Evolutionary conservation across 202 grass and related monocot genomes (phyloP).

Genomic region (Panicum hallii): DNA sequence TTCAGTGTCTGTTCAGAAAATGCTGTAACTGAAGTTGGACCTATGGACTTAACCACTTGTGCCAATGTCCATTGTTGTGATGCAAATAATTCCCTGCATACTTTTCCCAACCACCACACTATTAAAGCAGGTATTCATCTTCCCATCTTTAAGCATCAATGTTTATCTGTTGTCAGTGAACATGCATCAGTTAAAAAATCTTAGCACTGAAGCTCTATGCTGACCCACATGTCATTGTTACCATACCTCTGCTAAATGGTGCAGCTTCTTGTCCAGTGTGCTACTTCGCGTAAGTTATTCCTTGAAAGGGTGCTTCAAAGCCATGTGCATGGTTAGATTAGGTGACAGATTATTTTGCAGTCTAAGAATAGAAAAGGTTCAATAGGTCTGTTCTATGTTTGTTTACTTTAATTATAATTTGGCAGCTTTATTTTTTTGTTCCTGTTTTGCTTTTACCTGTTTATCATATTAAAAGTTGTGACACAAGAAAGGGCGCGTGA

Average conservation of each 20-base stretch:
- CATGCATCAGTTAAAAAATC: background rate
- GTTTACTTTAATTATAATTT: conserved; percentile 61
- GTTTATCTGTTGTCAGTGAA: background rate
- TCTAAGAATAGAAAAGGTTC: conserved; percentile 49
- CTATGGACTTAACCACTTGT: background rate
- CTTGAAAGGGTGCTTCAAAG: conserved; percentile 35
- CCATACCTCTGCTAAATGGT: conserved; percentile 9
- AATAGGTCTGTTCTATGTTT: conserved; percentile 42
- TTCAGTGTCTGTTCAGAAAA: background rate
- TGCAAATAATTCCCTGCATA: background rate
- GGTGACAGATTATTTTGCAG: conserved; percentile 42
- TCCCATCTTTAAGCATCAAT: conserved; percentile 4
- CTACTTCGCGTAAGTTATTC: conserved; percentile 2
- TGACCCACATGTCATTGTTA: background rate
- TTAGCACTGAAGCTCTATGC: background rate
- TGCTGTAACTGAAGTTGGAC: background rate
- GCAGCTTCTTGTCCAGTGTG: conserved; percentile 16
- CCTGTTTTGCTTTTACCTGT: conserved; percentile 56
- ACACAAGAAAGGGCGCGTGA: conserved; percentile 38
- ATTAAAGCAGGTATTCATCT: background rate
- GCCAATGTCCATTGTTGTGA: background rate
- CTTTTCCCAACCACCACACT: background rate
- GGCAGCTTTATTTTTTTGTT: conserved; percentile 61
- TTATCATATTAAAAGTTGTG: conserved; percentile 51
- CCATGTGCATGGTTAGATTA: conserved; percentile 50